These are phyloP conservation scores for Rhodomyrtus tomentosa DNA, from an alignment of 345 rosid species.

Conservation along the genomic window DNA sequence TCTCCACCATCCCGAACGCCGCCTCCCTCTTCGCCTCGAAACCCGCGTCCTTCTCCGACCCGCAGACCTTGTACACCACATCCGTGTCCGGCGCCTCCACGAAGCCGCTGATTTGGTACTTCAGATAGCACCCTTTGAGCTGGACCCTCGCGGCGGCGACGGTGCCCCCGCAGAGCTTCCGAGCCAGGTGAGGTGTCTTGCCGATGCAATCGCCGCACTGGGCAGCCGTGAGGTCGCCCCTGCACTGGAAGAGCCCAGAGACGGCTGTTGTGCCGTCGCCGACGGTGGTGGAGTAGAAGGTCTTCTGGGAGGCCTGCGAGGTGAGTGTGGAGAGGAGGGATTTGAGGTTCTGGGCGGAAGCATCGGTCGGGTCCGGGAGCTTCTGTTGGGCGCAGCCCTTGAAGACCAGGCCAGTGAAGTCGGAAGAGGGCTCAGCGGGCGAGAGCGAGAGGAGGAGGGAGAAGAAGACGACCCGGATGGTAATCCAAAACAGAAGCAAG, in stretches of 20 bases:
- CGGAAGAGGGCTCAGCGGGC: neutral
- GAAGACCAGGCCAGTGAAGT: slow-evolving; percentile 38
- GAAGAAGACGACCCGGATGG: neutral
- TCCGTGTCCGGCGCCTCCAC: slow-evolving; percentile 1
- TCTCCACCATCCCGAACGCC: slow-evolving; percentile 6
- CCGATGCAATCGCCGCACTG: slow-evolving; percentile 51
- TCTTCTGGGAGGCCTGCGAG: slow-evolving; percentile 43
- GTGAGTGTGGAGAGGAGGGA: slow-evolving; percentile 37
- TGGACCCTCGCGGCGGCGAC: slow-evolving; percentile 74
- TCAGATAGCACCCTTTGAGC: slow-evolving; percentile 9
- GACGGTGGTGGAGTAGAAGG: slow-evolving; percentile 30
- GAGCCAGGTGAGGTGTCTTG: slow-evolving; percentile 31
- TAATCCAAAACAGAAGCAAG: neutral
- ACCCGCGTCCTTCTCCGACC: neutral
- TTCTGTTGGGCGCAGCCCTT: slow-evolving; percentile 71
- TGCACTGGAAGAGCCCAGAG: slow-evolving; percentile 69
- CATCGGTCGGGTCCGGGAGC: slow-evolving; percentile 48
- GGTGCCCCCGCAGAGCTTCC: slow-evolving; percentile 45
- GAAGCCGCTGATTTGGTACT: slow-evolving; percentile 9
- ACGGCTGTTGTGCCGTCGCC: slow-evolving; percentile 49
- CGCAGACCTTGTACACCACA: slow-evolving; percentile 8
- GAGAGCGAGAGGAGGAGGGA: neutral
- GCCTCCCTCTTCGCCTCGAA: slow-evolving; percentile 5
- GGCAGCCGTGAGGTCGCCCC: slow-evolving; percentile 59
- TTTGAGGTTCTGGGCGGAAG: slow-evolving; percentile 50